Evolutionary conservation across 306 rosid genomes (phyloP), one percentile per base, ranked within the genome.

Genomic region (Phaseolus lunatus): DNA sequence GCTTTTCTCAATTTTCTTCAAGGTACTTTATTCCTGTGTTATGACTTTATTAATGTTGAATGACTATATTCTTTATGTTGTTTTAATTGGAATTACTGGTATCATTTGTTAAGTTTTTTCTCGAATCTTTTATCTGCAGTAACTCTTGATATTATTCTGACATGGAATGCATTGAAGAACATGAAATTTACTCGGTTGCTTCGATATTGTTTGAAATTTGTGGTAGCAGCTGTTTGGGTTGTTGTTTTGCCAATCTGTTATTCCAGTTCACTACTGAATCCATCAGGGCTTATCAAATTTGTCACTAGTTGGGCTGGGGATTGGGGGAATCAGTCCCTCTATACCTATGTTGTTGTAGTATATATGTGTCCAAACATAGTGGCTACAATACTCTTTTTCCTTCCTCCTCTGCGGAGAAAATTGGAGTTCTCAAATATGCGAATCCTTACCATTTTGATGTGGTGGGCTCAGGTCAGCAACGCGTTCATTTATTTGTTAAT

Each of bases 381-480:
- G 87, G 91, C 97, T 77, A 85, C 84, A 78, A 2, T 91, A 68
- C 65, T 96, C 13, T 96, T 96, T 92, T 86, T 96, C 68, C 97
- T 96, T 82, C 98, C 99, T 70, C 94, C 93, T 76, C 29, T 92
- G 49, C 87, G 97, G 82, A 91, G 90, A 74, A 71, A 27, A 62
- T 52, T 92, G 89, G 99, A 96, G 86, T 89, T 94, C 54, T 92
- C 99, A 53, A 91, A 96, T 71, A 79, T 74, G 84, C 76, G 85
- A 77, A 70, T 89, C 66, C 7, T 91, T 82, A 89, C 97, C 70
- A 82, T 96, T 67, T 41, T 91, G 33, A 91, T 89, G 96, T 92
- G 99, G 99, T 96, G 99, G 99, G 89, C 97, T 86, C 99, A 92
- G 96, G 99, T 86, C 71, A 88, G 92, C 18, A 81, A 49, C 67